These are phyloP conservation scores for Fusarium euwallaceae DNA, from an alignment of 2,329 filamentous ascomycete genomes.

Conservation along the genomic window DNA sequence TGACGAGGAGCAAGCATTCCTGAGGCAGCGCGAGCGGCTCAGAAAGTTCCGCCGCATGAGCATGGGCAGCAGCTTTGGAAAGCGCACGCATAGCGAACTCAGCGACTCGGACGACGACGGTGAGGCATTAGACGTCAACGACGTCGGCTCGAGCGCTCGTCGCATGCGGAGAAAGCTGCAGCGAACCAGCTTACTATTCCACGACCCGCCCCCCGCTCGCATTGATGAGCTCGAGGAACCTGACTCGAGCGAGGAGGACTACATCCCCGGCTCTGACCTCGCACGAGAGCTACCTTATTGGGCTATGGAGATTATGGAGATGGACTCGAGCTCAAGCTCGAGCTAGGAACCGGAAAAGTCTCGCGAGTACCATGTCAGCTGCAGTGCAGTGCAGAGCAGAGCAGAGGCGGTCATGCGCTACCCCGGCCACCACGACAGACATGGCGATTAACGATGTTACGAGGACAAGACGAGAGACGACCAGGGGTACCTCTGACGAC, in stretches of 20 bases:
- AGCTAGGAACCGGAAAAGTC: slow-evolving; percentile 20
- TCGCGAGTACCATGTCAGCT: slow-evolving; percentile 29
- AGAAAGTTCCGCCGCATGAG: slow-evolving; percentile 62
- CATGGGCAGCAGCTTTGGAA: slow-evolving; percentile 67
- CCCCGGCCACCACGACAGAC: slow-evolving; percentile 32
- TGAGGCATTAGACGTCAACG: slow-evolving; percentile 56
- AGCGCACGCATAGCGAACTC: slow-evolving; percentile 67
- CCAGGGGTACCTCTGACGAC: slow-evolving; percentile 43
- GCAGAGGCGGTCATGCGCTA: slow-evolving; percentile 28
- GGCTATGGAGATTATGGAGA: slow-evolving; percentile 64
- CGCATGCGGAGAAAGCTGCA: slow-evolving; percentile 62
- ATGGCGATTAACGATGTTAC: slow-evolving; percentile 46
- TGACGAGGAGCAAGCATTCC: slow-evolving; percentile 55
- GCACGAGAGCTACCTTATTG: slow-evolving; percentile 65
- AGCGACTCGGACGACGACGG: slow-evolving; percentile 63
- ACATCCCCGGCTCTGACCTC: slow-evolving; percentile 56
- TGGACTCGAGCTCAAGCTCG: slow-evolving; percentile 53
- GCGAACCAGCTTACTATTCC: slow-evolving; percentile 62
- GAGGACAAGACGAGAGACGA: slow-evolving; percentile 40
- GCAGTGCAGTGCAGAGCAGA: slow-evolving; percentile 17
- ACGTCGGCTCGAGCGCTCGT: slow-evolving; percentile 62
- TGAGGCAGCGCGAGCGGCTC: slow-evolving; percentile 57
- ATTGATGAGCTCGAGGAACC: slow-evolving; percentile 69
- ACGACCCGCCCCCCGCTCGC: slow-evolving; percentile 62
- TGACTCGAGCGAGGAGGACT: slow-evolving; percentile 61